Evolutionary conservation across 2,329 filamentous ascomycete species (phyloP).

Genomic region (Xylariaceae sp.): DNA sequence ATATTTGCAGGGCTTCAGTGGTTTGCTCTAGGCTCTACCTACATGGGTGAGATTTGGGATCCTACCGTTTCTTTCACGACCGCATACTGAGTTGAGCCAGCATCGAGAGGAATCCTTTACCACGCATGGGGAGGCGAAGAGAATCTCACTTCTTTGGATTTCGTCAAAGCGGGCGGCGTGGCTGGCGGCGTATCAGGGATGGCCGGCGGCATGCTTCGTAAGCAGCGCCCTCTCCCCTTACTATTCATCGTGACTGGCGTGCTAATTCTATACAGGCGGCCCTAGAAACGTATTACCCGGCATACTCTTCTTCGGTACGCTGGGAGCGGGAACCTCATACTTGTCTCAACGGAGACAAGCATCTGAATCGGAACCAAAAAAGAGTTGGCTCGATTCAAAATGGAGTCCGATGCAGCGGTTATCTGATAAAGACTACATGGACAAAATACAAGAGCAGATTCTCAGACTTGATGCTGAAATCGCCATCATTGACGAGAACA

Average conservation of each 20-base stretch:
- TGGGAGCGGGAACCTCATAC: conserved; percentile 36
- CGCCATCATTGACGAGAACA: conserved; percentile 70
- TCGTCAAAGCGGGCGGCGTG: conserved; percentile 60
- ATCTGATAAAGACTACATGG: conserved; percentile 65
- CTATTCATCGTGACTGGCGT: background rate
- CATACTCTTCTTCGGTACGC: conserved; percentile 42
- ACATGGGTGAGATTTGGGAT: conserved; percentile 54
- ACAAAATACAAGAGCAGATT: conserved; percentile 64
- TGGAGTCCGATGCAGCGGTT: conserved; percentile 68
- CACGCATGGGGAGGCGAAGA: conserved; percentile 46
- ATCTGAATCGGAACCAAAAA: conserved; percentile 18
- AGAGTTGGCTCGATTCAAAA: conserved; percentile 50
- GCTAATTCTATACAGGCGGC: conserved; percentile 38
- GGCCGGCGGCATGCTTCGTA: conserved; percentile 51
- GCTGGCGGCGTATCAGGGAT: conserved; percentile 66
- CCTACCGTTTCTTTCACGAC: background rate
- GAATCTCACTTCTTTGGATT: conserved; percentile 52
- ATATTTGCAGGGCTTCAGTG: conserved; percentile 71
- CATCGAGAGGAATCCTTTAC: conserved; percentile 43
- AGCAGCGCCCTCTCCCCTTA: conserved; percentile 26
- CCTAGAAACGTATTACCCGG: conserved; percentile 49
- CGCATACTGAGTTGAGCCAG: conserved; percentile 31
- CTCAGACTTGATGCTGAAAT: conserved; percentile 70
- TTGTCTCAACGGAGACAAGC: conserved; percentile 20
- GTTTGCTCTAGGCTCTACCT: conserved; percentile 70